Evolutionary conservation across 495 filamentous ascomycete genomes (phyloP), one percentile per base, ranked within the genome.

Genomic region (Cryomyces minteri): DNA sequence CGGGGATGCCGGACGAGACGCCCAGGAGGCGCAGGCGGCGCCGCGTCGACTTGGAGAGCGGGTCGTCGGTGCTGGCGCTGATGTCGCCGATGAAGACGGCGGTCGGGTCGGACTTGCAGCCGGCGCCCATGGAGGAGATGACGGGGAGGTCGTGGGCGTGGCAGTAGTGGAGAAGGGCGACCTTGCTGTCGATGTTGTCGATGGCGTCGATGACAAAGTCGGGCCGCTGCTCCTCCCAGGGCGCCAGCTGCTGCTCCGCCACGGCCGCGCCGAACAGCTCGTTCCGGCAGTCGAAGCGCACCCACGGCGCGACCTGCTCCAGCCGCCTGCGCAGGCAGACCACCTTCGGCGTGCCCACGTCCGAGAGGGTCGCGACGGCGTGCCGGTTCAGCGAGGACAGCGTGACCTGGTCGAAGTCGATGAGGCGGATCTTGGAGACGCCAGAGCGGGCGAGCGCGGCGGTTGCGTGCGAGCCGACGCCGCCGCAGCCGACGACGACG

Each of bases 331-430:
- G 70, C 32, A 96, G 71, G 49, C 82, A 86, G 46, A 81, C 73
- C 9, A 99, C 90, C 63, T 99, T 99, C 1, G 87, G 76, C n/a
- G 81, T 84, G 14, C 90, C 90, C 0, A 99, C 90, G 54, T 99
- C 90, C 31, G 81, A 83, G 8, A 96, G 70, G 11, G 87, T 94
- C 10, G 90, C 90, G 0, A 99, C 78, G 4, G 90, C 88, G 59
- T 99, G 90, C 40, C 90, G 72, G 61, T 99, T 99, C 39, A 99
- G 65, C 2, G 82, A 88, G 41, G 83, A 90, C 4, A 99, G 70
- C 0, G 86, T 88, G 29, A 95, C 92, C 69, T 99, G 90, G 63
- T 99, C 90, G 57, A 99, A 99, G 59, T 99, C 90, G 51, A 99
- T 80, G 29, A 99, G 73, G 2, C 92, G 82, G 43, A 99, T 73